Evolutionary conservation across 257 asterid genomes (phyloP).

Genomic region (Nicotiana tabacum): DNA sequence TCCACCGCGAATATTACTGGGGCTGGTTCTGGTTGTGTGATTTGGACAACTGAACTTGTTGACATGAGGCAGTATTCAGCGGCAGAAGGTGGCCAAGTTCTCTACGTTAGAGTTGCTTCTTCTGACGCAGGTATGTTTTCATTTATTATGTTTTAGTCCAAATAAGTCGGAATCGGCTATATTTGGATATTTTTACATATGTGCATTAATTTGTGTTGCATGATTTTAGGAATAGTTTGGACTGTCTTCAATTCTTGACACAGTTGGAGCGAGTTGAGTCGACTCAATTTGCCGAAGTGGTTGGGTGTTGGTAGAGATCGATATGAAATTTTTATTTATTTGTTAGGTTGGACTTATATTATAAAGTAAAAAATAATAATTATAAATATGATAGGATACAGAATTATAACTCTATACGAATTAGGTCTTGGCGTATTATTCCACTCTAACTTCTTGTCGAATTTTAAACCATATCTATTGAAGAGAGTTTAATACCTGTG

Average conservation of each 20-base stretch:
- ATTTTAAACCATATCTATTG: too few species aligned
- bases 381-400: too few species aligned
- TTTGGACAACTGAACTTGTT: constrained; percentile 49
- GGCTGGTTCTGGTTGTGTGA: constrained; percentile 53
- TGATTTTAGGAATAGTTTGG: not conserved
- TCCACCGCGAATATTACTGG: constrained; percentile 23
- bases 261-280: not conserved
- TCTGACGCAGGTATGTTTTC: constrained; percentile 42
- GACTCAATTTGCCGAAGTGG: not conserved
- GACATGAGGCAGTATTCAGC: constrained; percentile 68
- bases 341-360: not conserved
- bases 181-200: not conserved
- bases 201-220: not conserved
- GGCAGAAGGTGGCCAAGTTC: constrained; percentile 61
- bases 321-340: not conserved
- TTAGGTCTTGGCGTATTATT: too few species aligned
- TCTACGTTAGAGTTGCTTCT: constrained; percentile 46
- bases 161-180: too few species aligned
- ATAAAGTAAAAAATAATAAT: too few species aligned
- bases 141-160: not conserved
- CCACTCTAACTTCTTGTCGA: too few species aligned
- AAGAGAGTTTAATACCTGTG: too few species aligned
- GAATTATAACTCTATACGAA: too few species aligned
- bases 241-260: not conserved
- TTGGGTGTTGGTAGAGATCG: not conserved